phyloP scores from a whole-genome alignment of 805 yeast species.

The Clavispora vitiphila region DNA sequence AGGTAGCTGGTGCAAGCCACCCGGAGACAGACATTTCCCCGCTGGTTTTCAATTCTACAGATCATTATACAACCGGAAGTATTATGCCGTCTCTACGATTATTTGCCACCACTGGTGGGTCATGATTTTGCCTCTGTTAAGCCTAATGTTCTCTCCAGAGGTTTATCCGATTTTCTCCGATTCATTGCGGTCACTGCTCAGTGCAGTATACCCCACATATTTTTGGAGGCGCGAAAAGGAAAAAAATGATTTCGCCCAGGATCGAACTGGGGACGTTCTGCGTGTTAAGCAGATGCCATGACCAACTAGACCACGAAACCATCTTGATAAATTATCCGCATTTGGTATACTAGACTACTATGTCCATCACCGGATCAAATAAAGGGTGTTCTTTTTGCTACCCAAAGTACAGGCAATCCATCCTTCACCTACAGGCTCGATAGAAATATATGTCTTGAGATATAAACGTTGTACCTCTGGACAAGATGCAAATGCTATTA shows the following conservation, averaged over 20 bases:
- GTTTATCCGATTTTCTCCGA: neutral
- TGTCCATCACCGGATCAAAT: no score
- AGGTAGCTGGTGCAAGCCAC: neutral
- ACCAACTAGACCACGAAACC: constrained; percentile 93
- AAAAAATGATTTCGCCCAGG: constrained; percentile 93
- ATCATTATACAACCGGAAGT: no score
- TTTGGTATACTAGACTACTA: no score
- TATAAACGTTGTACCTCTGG: neutral
- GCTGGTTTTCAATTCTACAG: no score
- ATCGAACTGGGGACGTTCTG: constrained; percentile 99
- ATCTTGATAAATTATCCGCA: no score
- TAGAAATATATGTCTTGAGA: neutral
- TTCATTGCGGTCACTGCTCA: neutral
- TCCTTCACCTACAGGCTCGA: no score
- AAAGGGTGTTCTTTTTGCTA: no score
- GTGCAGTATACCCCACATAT: constrained; percentile 1
- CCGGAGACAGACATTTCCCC: neutral
- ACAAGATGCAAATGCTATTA: neutral
- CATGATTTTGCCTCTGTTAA: no score
- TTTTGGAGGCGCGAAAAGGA: neutral
- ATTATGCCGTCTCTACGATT: no score
- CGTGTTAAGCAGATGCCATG: constrained; percentile 99
- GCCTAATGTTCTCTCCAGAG: no score
- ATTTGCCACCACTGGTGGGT: no score
- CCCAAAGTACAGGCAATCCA: no score